Evolutionary conservation across 352 stramenopile species (phyloP).

Genomic region (Pythium dissotocum): DNA sequence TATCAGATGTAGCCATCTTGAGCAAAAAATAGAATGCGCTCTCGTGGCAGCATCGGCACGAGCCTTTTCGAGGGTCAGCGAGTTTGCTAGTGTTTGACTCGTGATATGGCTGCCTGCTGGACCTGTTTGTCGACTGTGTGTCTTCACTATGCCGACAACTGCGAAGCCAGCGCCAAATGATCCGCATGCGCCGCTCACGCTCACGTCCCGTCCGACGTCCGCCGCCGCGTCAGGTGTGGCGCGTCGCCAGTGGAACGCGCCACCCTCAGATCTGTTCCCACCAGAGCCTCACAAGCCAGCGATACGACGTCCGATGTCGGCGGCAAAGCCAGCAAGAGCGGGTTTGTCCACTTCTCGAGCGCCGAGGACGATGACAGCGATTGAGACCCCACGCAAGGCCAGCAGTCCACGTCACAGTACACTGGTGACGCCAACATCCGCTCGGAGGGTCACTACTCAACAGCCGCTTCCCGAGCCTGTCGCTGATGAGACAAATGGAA

Average conservation of each 20-base stretch:
- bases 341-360: neutral
- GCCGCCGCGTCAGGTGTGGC: slow-evolving; percentile 3
- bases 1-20: slow-evolving; percentile 12
- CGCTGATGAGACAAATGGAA: neutral
- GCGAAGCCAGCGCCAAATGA: slow-evolving; percentile 1
- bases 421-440: neutral
- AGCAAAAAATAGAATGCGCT: neutral
- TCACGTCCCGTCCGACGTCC: slow-evolving; percentile 21
- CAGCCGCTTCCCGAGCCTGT: neutral
- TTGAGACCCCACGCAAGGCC: slow-evolving; percentile 1
- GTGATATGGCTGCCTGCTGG: neutral
- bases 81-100: neutral
- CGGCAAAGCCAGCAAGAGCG: slow-evolving; percentile 4
- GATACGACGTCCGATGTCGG: slow-evolving; percentile 9
- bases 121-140: neutral
- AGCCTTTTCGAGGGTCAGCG: neutral
- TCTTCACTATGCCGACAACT: slow-evolving; percentile 14
- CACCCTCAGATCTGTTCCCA: slow-evolving; percentile 26
- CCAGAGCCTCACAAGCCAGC: slow-evolving; percentile 6
- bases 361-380: neutral
- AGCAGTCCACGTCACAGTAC: neutral
- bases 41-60: no score
- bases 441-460: neutral
- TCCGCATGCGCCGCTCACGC: neutral
- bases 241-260: slow-evolving; percentile 33